Conservation (phyloP, 2,329 filamentous ascomycete genomes). For the Hypomyces perniciosus region DNA sequence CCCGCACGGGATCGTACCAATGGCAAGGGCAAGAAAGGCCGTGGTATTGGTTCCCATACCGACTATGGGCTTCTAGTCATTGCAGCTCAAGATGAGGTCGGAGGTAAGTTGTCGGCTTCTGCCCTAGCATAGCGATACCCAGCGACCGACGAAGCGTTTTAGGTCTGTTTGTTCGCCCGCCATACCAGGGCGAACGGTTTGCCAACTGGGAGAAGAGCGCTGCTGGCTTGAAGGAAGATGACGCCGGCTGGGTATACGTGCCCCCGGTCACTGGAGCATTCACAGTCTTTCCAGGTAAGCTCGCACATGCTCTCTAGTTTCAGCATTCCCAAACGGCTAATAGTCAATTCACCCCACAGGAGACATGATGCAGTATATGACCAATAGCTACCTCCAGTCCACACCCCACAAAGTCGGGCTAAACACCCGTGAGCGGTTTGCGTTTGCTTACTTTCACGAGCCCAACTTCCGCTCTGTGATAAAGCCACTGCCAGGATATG, state of each 20-base stretch:
- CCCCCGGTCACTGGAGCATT: conserved; percentile 38
- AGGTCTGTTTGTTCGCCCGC: conserved; percentile 42
- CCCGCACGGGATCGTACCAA: conserved; percentile 32
- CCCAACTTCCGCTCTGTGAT: conserved; percentile 42
- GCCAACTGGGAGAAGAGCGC: conserved; percentile 42
- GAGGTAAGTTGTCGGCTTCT: conserved; percentile 26
- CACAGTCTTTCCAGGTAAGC: conserved; percentile 43
- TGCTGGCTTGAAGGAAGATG: conserved; percentile 39
- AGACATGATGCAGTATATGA: conserved; percentile 48
- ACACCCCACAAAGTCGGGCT: conserved; percentile 47
- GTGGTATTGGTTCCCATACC: conserved; percentile 47
- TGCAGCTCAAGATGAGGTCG: conserved; percentile 43
- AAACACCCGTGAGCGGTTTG: conserved; percentile 41
- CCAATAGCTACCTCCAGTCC: conserved; percentile 38
- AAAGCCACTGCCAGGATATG: conserved; percentile 36
- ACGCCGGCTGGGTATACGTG: conserved; percentile 42
- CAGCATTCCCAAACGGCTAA: neutral
- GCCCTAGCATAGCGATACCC: neutral
- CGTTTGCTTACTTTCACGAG: conserved; percentile 48
- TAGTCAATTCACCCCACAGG: conserved; percentile 22
- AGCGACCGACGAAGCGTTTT: neutral
- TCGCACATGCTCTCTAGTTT: neutral
- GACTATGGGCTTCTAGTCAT: conserved; percentile 48
- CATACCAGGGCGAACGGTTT: conserved; percentile 32
- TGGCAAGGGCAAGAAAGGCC: conserved; percentile 43